phyloP scores from a whole-genome alignment of 192 early-diverging fungal species.

The Rhizophagus sp. region DNA sequence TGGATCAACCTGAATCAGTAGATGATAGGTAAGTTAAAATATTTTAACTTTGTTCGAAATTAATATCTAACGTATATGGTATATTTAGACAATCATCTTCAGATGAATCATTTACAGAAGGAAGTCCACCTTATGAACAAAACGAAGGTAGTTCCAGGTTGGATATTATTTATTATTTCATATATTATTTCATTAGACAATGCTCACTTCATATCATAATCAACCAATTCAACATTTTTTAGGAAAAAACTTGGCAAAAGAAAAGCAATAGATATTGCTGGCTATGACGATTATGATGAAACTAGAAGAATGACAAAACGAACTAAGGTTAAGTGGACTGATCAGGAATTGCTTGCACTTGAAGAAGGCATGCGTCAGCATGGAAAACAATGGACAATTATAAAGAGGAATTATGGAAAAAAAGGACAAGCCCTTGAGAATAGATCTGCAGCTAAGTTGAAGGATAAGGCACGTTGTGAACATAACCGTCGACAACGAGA shows the following conservation, averaged over 20 bases:
- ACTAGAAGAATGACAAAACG: neutral
- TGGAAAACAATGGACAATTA: neutral
- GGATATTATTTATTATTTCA: no score
- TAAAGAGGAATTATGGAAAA: neutral
- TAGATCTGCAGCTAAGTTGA: neutral
- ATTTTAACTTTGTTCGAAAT: neutral
- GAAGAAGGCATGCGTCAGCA: neutral
- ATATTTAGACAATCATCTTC: neutral
- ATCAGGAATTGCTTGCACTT: neutral
- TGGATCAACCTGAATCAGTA: neutral
- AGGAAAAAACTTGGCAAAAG: neutral
- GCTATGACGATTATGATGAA: neutral
- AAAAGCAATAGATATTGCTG: neutral
- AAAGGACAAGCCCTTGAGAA: neutral
- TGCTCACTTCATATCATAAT: no score
- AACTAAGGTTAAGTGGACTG: neutral
- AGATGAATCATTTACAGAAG: neutral
- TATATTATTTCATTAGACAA: no score
- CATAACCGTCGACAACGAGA: neutral
- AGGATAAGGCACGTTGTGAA: neutral
- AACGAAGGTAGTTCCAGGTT: neutral
- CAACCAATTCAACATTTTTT: no score
- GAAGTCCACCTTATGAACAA: neutral
- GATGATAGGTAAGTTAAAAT: neutral
- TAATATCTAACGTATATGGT: neutral